Evolutionary conservation across 1,284 basidiomycete species (phyloP), one percentile per base, ranked within the genome.

Genomic region (Cutaneotrichosporon cutaneum): DNA sequence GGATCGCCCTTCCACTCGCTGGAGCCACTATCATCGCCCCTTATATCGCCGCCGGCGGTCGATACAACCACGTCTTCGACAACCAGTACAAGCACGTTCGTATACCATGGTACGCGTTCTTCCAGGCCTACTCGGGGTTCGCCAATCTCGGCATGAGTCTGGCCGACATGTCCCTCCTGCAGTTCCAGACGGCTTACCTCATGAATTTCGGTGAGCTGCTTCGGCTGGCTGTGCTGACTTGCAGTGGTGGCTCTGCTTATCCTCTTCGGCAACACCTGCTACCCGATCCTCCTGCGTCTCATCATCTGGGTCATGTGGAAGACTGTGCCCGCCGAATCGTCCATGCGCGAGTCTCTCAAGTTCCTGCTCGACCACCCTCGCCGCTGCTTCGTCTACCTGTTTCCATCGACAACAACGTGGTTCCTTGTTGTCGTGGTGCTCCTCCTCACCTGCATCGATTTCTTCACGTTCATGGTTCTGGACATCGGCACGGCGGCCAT

Each of bases 401-500:
- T 99, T 72, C 95, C 95, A 0, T 88, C 92, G 0, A 90, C 93
- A 68, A 94, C 98, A 75, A 98, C 94, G 2, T 95, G 93, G 92
- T 92, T 94, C 70, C 84, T 97, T 16, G 67, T 92, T 0, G 84
- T 85, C 26, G 74, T 80, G 3, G 87, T 96, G 48, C 47, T 89
- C 10, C 72, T 82, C 4, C 82, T 97, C 35, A 92, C 87, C 88
- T 91, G 26, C 42, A 88, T 88, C 52, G 93, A 97, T 81, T 96
- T 91, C 86, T 83, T 94, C 58, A 88, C 86, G 70, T 94, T 97
- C 80, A 81, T 96, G 71, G 83, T 97, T 1, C 83, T 97, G 45
- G 92, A 98, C 73, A 88, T 95, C 53, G 89, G 90, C 7, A 94
- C 88, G 62, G 81, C 86, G 24, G 84, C 81, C 4, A 88, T 94